These are phyloP conservation scores for Sanguinoderma infundibulare DNA, from an alignment of 1,284 basidiomycete species.

Conservation along the genomic window DNA sequence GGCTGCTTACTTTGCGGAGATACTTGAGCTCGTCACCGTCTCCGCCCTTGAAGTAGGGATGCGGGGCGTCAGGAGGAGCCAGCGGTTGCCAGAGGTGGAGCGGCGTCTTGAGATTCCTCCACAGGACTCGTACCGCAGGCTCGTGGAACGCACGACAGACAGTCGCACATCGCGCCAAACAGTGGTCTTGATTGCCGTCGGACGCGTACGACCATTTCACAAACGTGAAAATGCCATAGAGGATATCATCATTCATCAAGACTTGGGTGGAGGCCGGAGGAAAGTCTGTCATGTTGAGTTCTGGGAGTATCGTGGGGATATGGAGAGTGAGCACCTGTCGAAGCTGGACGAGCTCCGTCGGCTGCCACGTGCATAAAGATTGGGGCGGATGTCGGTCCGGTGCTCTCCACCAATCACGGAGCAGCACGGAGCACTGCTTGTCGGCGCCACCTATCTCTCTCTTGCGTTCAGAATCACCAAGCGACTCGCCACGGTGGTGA, in stretches of 20 bases:
- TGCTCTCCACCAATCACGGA: no score
- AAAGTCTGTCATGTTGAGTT: not conserved
- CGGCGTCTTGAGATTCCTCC: not conserved
- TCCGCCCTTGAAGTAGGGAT: not conserved
- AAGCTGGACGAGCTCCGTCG: no score
- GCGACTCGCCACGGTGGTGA: no score
- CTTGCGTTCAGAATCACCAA: no score
- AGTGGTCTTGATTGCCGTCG: not conserved
- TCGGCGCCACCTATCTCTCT: no score
- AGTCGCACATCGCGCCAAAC: not conserved
- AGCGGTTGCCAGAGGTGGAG: constrained; percentile 1
- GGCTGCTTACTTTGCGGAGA: not conserved
- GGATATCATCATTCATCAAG: not conserved
- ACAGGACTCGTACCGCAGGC: not conserved
- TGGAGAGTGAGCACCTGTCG: no score
- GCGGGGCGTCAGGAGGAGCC: not conserved
- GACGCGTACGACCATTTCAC: no score
- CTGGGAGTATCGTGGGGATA: no score
- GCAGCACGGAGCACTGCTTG: no score
- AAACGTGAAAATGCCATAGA: not conserved
- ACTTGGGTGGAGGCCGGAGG: not conserved
- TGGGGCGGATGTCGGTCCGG: no score
- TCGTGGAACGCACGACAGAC: constrained; percentile 1
- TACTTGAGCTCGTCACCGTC: not conserved
- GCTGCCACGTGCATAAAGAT: no score